A percentile compares a stretch with the other conserved stretches of the same genome.
These are phyloP conservation scores for Pyrenochaeta sp. DNA, from an alignment of 2,329 filamentous ascomycete species.

Conservation along the genomic window DNA sequence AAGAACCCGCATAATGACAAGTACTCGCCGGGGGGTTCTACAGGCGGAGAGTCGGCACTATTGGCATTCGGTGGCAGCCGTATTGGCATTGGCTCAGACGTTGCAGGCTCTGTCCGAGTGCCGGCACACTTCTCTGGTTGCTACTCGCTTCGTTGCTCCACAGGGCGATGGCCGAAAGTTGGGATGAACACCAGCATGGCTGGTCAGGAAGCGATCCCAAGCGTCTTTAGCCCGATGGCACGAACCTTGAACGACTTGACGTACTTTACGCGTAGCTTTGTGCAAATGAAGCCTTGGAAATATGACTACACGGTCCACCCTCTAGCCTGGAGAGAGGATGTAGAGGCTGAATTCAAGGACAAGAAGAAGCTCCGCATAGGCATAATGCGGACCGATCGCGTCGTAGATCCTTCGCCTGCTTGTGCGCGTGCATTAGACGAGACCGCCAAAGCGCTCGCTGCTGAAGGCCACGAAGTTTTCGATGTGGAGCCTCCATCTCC, in stretches of 20 bases:
- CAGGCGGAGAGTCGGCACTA: conserved; percentile 83
- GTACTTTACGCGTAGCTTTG: conserved; percentile 82
- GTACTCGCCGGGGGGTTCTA: conserved; percentile 89
- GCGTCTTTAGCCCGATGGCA: conserved; percentile 92
- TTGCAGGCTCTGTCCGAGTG: conserved; percentile 85
- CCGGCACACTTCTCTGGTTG: conserved; percentile 92
- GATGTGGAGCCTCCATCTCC: conserved; percentile 71
- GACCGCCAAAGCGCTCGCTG: conserved; percentile 72
- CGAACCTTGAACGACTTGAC: conserved; percentile 81
- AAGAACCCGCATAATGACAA: conserved; percentile 84
- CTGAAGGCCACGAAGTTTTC: conserved; percentile 77
- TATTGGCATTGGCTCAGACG: conserved; percentile 90
- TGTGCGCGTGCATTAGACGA: conserved; percentile 79
- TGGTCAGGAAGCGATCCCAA: conserved; percentile 88
- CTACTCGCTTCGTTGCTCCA: conserved; percentile 86
- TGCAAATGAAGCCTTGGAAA: conserved; percentile 85
- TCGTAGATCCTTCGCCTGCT: conserved; percentile 86
- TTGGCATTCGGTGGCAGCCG: conserved; percentile 81
- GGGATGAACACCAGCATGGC: conserved; percentile 89
- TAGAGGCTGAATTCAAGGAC: conserved; percentile 66
- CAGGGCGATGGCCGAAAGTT: conserved; percentile 87
- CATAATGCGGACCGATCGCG: conserved; percentile 78
- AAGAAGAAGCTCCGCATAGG: conserved; percentile 76
- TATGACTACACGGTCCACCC: conserved; percentile 89
- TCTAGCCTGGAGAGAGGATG: conserved; percentile 75